Percentiles rank a stretch among this genome's conserved stretches.
Evolutionary conservation across 441 rosid species (phyloP).

Genomic region (Adansonia grandidieri): DNA sequence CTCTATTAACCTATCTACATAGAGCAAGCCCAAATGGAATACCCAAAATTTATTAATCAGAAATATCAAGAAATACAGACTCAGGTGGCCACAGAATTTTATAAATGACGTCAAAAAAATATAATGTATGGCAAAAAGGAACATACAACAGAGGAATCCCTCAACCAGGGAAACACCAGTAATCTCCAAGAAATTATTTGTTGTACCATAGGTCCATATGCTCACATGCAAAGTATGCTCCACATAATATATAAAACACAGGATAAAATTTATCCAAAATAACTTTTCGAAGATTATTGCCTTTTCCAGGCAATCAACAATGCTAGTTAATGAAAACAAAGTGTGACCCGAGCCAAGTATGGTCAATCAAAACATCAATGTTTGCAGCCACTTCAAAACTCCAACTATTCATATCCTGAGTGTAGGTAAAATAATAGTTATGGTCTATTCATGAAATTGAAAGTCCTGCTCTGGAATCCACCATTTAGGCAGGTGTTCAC

Average conservation of each 20-base stretch:
- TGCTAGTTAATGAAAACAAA: background rate
- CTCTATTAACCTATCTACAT: background rate
- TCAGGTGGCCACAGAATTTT: background rate
- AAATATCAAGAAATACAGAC: background rate
- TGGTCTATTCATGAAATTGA: background rate
- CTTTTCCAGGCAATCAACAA: constrained; percentile 3
- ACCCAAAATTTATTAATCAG: background rate
- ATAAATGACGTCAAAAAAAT: background rate
- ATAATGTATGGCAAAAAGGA: background rate
- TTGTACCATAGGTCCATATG: no score
- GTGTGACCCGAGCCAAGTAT: background rate
- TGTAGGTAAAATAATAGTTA: background rate
- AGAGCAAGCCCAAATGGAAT: background rate
- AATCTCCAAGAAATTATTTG: background rate
- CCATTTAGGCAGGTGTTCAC: background rate
- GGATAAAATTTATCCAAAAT: background rate
- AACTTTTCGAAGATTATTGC: constrained; percentile 8
- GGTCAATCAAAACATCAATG: background rate
- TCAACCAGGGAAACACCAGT: background rate
- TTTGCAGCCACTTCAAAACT: background rate
- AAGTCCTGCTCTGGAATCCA: background rate
- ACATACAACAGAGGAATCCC: background rate
- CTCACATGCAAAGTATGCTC: background rate
- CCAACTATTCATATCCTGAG: constrained; percentile 11
- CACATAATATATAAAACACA: background rate